Evolutionary conservation across 2,329 filamentous ascomycete genomes (phyloP), one percentile per base, ranked within the genome.

Genomic region (Aureobasidium sp.): DNA sequence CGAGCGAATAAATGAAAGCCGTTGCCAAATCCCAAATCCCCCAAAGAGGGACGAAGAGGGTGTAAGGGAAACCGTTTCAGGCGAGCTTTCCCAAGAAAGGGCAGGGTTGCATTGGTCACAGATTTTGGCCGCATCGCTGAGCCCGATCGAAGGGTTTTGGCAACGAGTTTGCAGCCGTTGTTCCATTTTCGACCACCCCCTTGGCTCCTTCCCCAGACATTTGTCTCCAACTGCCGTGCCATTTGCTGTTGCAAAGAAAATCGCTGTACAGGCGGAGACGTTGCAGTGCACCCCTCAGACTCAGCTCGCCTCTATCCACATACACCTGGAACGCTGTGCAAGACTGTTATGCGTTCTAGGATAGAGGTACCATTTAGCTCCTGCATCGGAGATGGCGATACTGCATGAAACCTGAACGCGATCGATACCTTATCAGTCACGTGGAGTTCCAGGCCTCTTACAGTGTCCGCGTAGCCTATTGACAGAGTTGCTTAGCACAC

Each of bases 1-100:
- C 56, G 56, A 59, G 34, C 44, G 34, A 60, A 60, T 17, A 60
- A 60, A 60, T 60, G 46, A 60, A 60, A 60, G 47, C 57, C 57
- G 57, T 60, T 60, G 57, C 23, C 27, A 41, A 59, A 42, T 55
- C 52, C 52, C 36, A 59, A 20, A 36, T 37, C 12, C 34, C 56
- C 32, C 56, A 23, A 48, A 20, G 29, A 48, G 42, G 34, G 37
- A n/a, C 47, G 46, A 51, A 3, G 53, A 46, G 41, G 53, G 53
- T 46, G 41, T 44, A 17, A 36, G 27, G 20, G 41, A 42, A 60
- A 41, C 57, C 46, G 57, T 60, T 60, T 46, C 46, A 42, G 57
- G 47, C 47, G 57, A 59, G 44, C 32, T 41, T 48, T 59, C 44
- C 34, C 57, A 60, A 13, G 46, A 51, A 48, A 52, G 27, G 47